phyloP scores from a whole-genome alignment of 2,329 filamentous ascomycete genomes.

The Coniella lustricola region DNA sequence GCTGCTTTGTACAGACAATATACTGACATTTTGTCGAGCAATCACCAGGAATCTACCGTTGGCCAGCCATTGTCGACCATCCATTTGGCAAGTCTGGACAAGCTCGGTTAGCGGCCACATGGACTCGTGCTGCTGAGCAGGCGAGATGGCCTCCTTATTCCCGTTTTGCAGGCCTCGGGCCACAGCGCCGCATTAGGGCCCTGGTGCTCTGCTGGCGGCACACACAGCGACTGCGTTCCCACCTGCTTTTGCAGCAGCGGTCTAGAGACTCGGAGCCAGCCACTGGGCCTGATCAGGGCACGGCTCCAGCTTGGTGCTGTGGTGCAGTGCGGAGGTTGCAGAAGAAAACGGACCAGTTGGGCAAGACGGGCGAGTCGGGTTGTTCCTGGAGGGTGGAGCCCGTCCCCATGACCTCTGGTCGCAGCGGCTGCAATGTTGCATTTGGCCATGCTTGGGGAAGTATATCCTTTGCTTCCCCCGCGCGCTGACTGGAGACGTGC shows the following conservation, averaged over 20 bases:
- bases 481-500: neutral
- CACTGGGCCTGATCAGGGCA: slow-evolving; percentile 2
- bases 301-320: slow-evolving; percentile 2
- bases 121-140: too few relatives aligned
- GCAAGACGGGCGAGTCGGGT: slow-evolving; percentile 11
- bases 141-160: too few relatives aligned
- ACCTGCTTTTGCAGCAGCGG: slow-evolving; percentile 9
- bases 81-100: too few relatives aligned
- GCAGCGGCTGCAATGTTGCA: slow-evolving; percentile 15
- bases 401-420: slow-evolving; percentile 15
- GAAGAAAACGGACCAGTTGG: neutral
- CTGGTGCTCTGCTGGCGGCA: too few relatives aligned
- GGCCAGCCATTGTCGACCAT: too few relatives aligned
- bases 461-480: neutral
- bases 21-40: too few relatives aligned
- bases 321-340: slow-evolving; percentile 10
- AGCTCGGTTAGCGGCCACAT: too few relatives aligned
- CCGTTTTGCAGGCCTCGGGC: too few relatives aligned
- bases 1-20: too few relatives aligned
- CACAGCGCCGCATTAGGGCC: too few relatives aligned
- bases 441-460: slow-evolving; percentile 2
- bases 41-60: too few relatives aligned
- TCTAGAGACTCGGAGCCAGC: slow-evolving; percentile 7
- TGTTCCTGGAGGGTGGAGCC: slow-evolving; percentile 13
- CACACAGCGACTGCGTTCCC: too few relatives aligned